Base-by-base conservation (phyloP, 176 grass and related monocot genomes). In the Hordeum marinum region DNA sequence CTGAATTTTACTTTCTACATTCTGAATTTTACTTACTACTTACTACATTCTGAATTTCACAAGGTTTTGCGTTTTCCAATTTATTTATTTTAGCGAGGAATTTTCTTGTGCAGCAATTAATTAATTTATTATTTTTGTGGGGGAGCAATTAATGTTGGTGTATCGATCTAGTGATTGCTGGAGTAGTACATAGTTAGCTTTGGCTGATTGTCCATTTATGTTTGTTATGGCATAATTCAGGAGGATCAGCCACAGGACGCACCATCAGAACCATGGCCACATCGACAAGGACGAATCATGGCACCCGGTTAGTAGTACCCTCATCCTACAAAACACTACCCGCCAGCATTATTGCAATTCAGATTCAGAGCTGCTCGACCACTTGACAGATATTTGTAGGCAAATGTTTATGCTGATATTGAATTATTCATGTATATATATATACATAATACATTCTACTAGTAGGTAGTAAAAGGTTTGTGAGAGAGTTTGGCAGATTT, bases 231-330 rank as follows among this genome's bases (percentile, higher is more conserved):
- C 23, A 17, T 67, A 18, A 21, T 76, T 86, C 87, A 98, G 95
- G 95, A 95, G 93, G 72, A 98, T 98, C 24, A 98, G 95, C 85
- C 95, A 98, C 76, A 98, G 93, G 32, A 98, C 89, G 4, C 95
- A 98, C 87, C 95, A 98, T 79, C 89, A 92, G 84, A 93, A 93
- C 72, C 95, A 98, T 58, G 95, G 95, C 17, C 92, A 98, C 60
- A 80, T 93, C 68, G 85, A 98, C 52, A 98, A 46, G 35, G 95
- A 98, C 48, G 95, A 98, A 46, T 95, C 95, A 68, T 98, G 95
- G 95, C 87, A 95, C 41, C 95, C 95, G 83, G 95, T 98, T 9
- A 83, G 89, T 88, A 40, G 7, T 39, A 20, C 41, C 9, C 5
- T 11, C 15, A 15, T 63, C 77, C 1, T 63, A 63, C 77, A 63